These are phyloP conservation scores for Tetrahymena malaccensis DNA, from an alignment of 73 alveolate species.

Conservation along the genomic window DNA sequence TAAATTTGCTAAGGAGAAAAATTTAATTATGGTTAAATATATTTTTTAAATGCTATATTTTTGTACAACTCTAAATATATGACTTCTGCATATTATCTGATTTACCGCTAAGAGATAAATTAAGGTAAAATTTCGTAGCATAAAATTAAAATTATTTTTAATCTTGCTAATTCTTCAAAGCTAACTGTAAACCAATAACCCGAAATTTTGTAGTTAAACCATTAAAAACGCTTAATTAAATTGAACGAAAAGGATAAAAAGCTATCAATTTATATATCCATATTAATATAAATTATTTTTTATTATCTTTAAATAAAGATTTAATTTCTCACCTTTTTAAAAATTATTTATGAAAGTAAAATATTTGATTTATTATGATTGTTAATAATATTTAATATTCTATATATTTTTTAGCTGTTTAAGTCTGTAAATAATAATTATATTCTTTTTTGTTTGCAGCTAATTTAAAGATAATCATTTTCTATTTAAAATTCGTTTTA, in stretches of 20 bases:
- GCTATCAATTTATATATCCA: background rate
- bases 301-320: too few species aligned
- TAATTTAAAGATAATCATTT: background rate
- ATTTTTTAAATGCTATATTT: background rate
- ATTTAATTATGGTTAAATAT: background rate
- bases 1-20: background rate
- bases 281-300: too few species aligned
- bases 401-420: background rate
- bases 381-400: background rate
- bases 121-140: background rate
- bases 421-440: too few species aligned
- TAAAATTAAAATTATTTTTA: too few species aligned
- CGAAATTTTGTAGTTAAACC: background rate
- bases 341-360: background rate
- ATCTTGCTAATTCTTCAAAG: background rate
- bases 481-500: background rate
- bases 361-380: background rate
- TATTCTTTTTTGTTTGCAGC: too few species aligned
- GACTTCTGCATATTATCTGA: background rate
- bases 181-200: too few species aligned
- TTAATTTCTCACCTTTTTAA: background rate
- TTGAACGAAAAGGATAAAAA: too few species aligned
- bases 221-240: too few species aligned
- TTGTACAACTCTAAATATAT: background rate
- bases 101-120: background rate